phyloP scores from a whole-genome alignment of 2,329 filamentous ascomycete species.

The Fusarium liriodendri region DNA sequence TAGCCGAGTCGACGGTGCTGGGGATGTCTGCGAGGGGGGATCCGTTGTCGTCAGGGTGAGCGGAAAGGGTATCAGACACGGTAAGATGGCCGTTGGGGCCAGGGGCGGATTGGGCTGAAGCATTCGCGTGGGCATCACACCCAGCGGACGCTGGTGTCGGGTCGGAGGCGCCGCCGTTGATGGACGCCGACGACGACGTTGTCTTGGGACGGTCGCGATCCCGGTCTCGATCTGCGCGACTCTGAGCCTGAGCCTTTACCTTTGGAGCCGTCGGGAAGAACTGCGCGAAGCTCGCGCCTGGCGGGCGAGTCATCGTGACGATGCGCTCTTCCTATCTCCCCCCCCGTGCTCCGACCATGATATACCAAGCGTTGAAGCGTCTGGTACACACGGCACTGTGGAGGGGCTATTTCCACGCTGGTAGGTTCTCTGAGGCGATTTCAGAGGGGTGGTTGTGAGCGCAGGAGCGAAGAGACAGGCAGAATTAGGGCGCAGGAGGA shows the following conservation, averaged over 20 bases:
- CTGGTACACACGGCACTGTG: constrained; percentile 11
- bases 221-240: constrained; percentile 46
- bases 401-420: background rate
- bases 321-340: constrained; percentile 62
- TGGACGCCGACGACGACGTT: constrained; percentile 29
- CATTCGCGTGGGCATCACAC: constrained; percentile 41
- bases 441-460: constrained; percentile 9
- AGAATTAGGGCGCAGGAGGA: constrained; percentile 39
- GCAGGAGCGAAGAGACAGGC: constrained; percentile 20
- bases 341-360: constrained; percentile 67
- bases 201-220: constrained; percentile 47
- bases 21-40: constrained; percentile 73
- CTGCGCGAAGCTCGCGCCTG: constrained; percentile 83
- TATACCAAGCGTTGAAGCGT: constrained; percentile 57
- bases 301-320: constrained; percentile 81
- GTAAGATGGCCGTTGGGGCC: constrained; percentile 31
- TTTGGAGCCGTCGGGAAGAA: constrained; percentile 86
- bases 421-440: constrained; percentile 9
- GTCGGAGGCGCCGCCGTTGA: constrained; percentile 37
- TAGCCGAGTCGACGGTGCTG: constrained; percentile 77
- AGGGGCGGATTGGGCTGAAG: constrained; percentile 31
- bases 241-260: constrained; percentile 60
- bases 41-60: constrained; percentile 66
- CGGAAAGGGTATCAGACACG: constrained; percentile 42
- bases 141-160: constrained; percentile 36